A percentile compares a stretch with the other conserved stretches of the same genome.
Evolutionary conservation across 2,329 filamentous ascomycete genomes (phyloP).

Genomic region (Talaromyces sp.): DNA sequence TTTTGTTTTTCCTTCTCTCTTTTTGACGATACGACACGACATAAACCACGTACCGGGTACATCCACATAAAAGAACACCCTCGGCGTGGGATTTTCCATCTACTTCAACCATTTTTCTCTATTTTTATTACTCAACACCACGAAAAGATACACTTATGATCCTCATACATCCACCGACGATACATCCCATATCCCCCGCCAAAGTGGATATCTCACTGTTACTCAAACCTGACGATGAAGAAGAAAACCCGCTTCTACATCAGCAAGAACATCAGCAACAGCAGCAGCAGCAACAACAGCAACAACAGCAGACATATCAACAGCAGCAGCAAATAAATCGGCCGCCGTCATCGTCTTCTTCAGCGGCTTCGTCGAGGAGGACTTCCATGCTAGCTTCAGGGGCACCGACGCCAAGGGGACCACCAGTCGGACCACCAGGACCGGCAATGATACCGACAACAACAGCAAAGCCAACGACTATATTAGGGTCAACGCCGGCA

Average conservation of each 20-base stretch:
- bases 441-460: slow-evolving; percentile 23
- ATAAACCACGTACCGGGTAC: background rate
- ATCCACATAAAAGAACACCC: background rate
- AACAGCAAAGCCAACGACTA: slow-evolving; percentile 2
- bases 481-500: slow-evolving; percentile 24
- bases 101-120: background rate
- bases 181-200: slow-evolving; percentile 42
- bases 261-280: background rate
- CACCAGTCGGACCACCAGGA: background rate
- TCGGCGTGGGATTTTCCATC: background rate
- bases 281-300: background rate
- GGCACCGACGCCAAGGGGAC: slow-evolving; percentile 21
- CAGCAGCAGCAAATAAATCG: slow-evolving; percentile 19
- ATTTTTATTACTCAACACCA: background rate
- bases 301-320: background rate
- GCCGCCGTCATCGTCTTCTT: slow-evolving; percentile 32
- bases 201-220: slow-evolving; percentile 95
- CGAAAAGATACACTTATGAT: slow-evolving; percentile 41
- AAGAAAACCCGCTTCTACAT: slow-evolving; percentile 26
- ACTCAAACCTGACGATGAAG: slow-evolving; percentile 62
- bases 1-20: too few relatives aligned
- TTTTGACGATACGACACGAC: slow-evolving; percentile 2
- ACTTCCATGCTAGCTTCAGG: slow-evolving; percentile 23
- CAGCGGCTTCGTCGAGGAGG: slow-evolving; percentile 11
- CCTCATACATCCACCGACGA: slow-evolving; percentile 40